Base-by-base conservation (phyloP, 2,329 filamentous ascomycete species). In the Fusarium sp. region DNA sequence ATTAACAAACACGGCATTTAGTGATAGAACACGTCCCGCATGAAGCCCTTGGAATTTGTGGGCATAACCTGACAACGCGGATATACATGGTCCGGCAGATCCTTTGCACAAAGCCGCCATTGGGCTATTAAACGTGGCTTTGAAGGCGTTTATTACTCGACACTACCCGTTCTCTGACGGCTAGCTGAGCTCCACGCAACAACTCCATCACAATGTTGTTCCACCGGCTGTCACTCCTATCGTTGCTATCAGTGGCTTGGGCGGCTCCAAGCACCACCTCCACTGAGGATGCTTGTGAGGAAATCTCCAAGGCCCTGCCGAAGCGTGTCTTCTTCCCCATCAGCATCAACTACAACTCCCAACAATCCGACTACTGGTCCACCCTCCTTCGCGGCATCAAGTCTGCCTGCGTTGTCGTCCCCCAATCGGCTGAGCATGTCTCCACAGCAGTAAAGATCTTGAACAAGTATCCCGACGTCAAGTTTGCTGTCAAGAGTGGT, bases 381-480 rank as follows among this genome's bases (percentile, higher is more conserved):
- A 72, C 70, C 0, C n/a, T 34, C 7, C 25, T 70, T 0, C 37
- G 56, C 0, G 70, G 66, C 14, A 66, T 66, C 13, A 73, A 73
- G 32, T 57, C 70, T 2, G 66, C 70, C 30, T 72, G 70, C 2
- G 57, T 72, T 0, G 45, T 72, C 2, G 48, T 41, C 0, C 48
- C 70, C 5, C 35, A 67, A 13, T 70, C 70, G 6, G 27, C 56
- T 2, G 23, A 35, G 1, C 54, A 72, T 34, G 70, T 73, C 2
- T 70, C 70, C 0, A 61, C 57, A 0, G 66, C 70, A 0, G 70
- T 72, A 9, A 63, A 59, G 0, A 72, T 70, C 16, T 6, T 72
- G 35, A 73, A 67, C 5, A 66, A 73, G 32, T 73, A 73, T 0
- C 70, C 70, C 0, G 61, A 60, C 14, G 70, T 73, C n/a, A 58